Conservation (phyloP, 2,329 filamentous ascomycete species). For the Tolypocladium tropicale region DNA sequence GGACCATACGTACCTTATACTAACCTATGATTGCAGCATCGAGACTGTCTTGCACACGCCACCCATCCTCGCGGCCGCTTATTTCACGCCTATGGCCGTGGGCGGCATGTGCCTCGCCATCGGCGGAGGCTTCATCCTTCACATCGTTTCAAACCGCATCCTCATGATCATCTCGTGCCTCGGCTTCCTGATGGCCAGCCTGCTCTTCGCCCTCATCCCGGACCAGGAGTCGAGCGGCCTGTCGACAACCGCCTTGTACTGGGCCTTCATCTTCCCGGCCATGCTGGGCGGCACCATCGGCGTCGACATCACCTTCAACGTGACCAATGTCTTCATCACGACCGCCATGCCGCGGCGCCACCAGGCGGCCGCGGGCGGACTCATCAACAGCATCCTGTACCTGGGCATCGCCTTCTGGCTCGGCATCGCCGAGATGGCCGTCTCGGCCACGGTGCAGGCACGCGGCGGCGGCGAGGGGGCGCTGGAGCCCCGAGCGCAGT, state of each 20-base stretch:
- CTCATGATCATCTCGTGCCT: constrained; percentile 51
- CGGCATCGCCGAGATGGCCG: constrained; percentile 57
- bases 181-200: constrained; percentile 45
- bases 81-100: constrained; percentile 57
- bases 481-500: constrained; percentile 39
- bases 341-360: constrained; percentile 55
- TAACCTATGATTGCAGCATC: constrained; percentile 31
- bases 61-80: constrained; percentile 55
- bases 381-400: constrained; percentile 62
- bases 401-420: constrained; percentile 63
- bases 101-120: constrained; percentile 58
- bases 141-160: constrained; percentile 51
- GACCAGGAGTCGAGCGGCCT: constrained; percentile 30
- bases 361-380: constrained; percentile 61
- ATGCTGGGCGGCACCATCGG: constrained; percentile 62
- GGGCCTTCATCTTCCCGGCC: constrained; percentile 63
- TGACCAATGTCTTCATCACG: constrained; percentile 69
- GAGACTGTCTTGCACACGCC: constrained; percentile 46
- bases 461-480: constrained; percentile 11
- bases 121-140: constrained; percentile 55
- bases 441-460: constrained; percentile 33
- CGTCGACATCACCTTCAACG: constrained; percentile 66
- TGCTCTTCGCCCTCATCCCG: constrained; percentile 57
- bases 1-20: too few species aligned
- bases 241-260: constrained; percentile 37